A percentile compares a stretch with the other conserved stretches of the same genome.
These are phyloP conservation scores for Suillus clintonianus DNA, from an alignment of 768 basidiomycete genomes.

Conservation along the genomic window DNA sequence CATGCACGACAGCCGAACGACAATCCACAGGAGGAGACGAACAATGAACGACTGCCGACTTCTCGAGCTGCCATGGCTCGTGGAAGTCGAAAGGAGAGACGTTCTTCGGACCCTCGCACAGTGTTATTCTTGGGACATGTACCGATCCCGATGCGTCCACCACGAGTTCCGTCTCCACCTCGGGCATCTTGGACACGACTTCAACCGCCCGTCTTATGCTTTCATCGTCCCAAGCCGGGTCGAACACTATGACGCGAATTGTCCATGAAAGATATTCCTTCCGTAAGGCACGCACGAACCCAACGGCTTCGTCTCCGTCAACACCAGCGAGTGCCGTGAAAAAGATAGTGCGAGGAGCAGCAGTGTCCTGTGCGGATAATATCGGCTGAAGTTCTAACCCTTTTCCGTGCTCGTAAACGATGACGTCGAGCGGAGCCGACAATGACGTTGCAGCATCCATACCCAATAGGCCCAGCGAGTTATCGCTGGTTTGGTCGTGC, in stretches of 20 bases:
- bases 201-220: background rate
- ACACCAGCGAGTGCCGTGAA: conserved; percentile 27
- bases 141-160: background rate
- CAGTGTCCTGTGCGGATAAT: conserved; percentile 2
- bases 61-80: background rate
- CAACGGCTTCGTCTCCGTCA: conserved; percentile 32
- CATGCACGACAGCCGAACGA: background rate
- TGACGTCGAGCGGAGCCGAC: too few species aligned
- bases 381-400: background rate
- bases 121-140: background rate
- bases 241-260: conserved; percentile 32
- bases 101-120: background rate
- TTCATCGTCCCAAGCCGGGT: background rate
- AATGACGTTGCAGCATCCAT: too few species aligned
- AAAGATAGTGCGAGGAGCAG: conserved; percentile 24
- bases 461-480: too few species aligned
- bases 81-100: background rate
- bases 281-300: conserved; percentile 31
- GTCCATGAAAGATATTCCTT: conserved; percentile 34
- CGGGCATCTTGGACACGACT: background rate
- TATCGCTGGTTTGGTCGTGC: too few species aligned
- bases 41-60: background rate
- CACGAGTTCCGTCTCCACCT: background rate
- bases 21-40: background rate
- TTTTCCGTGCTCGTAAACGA: background rate